Evolutionary conservation across 768 basidiomycete genomes (phyloP), one percentile per base, ranked within the genome.

Genomic region (Tephrocybe sp.): DNA sequence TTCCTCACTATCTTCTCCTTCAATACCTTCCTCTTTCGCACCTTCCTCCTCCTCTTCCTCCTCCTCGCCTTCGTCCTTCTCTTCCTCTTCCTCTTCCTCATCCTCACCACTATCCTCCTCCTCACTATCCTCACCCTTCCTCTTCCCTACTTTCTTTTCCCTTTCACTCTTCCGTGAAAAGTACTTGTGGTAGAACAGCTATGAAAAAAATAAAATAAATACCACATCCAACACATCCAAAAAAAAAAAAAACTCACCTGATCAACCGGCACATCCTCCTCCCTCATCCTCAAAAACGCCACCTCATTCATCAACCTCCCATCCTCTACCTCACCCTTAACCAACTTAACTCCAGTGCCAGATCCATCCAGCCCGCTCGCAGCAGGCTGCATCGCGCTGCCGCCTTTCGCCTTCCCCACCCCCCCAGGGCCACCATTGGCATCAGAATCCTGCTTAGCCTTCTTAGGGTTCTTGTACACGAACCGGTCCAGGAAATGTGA

Each of bases 401-500:
- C 76, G n/a, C 94, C 95, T 62, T 84, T 87, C 7, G 79, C 71
- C 49, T 73, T 76, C 40, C 46, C 62, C 11, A 54, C 52, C 4
- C 26, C 4, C 26, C 26, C 26, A 26, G 7, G 26, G 4, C 26
- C 26, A 7, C 26, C 4, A 3, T 7, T 7, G 26, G 26, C 26
- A n/a, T n/a, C n/a, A n/a, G n/a, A n/a, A 22, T 53, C 66, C 19
- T 53, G 39, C 51, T 70, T 72, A 34, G 65, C 59, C 60, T 87
- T 85, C 72, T 98, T 98, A 1, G 94, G 86, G 65, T 98, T 98
- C 68, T 94, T 92, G 75, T 92, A 98, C 38, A 98, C 91, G 71
- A 98, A 98, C 2, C 95, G 83, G 64, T 98, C 97, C 35, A 98
- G 80, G 81, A 99, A 98, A 61, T 94, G 91, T 0, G 90, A 86